Base-by-base conservation (phyloP, 2,329 filamentous ascomycete genomes). In the Neofusicoccum kwambonambiense region DNA sequence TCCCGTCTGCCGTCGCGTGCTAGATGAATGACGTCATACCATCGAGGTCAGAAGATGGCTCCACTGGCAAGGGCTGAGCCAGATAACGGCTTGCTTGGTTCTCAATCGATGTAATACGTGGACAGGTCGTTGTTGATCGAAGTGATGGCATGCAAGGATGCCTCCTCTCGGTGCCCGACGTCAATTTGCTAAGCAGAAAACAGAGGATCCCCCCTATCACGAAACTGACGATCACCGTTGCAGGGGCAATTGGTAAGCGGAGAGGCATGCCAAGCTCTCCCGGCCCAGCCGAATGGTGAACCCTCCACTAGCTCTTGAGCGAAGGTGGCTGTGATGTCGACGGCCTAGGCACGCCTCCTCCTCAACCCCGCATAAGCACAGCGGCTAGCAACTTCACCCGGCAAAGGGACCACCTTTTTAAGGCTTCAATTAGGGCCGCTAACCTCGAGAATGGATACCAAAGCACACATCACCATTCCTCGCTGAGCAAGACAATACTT, bases 291-390 rank as follows among this genome's bases (percentile, higher is more conserved):
- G 50, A 7, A 39, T 9, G 35, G 50, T 39, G 50, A 54, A 41
- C 4, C 35, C 50, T 54, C 50, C 34, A 19, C 50, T 54, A 39
- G 34, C 11, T 13, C n/a, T 17, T 17, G n/a, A 52, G 34, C 51
- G 12, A 57, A 34, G 37, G 41, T 44, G 35, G 54, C 39, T 31
- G 52, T 11, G 39, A 41, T 42, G 52, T 12, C 13, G 41, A 6
- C n/a, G 35, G 15, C 22, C 15, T 44, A 57, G 39, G 19, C 52
- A 31, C 37, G 41, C 41, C 27, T 31, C 27, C 27, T 15, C 19
- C 13, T 58, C n/a, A 44, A 58, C 54, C 54, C 54, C 54, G 54
- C 54, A 58, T 58, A 35, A 45, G 54, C 54, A n/a, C n/a, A 22
- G 52, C 15, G 22, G 35, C 17, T 11, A 41, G 51, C 35, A 42